phyloP scores from a whole-genome alignment of 495 filamentous ascomycete genomes.

The Cairneyella variabilis region DNA sequence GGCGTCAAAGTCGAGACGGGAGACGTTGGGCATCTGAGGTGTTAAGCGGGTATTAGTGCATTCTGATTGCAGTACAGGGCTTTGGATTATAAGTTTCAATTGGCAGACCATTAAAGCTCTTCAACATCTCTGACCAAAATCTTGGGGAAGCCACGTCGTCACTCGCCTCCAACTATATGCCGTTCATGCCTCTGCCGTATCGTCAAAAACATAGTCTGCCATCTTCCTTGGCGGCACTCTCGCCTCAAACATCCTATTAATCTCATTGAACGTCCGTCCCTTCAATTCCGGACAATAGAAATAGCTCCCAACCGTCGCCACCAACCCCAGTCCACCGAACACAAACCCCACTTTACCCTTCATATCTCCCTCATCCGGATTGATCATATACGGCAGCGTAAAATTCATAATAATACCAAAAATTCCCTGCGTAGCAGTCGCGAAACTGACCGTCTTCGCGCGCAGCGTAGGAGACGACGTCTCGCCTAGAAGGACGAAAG shows the following conservation, averaged over 20 bases:
- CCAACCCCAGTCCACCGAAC: conserved; percentile 51
- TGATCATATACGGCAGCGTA: conserved; percentile 64
- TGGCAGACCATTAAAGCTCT: too few relatives aligned
- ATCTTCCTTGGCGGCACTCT: conserved; percentile 37
- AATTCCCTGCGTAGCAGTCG: conserved; percentile 55
- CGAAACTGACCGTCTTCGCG: conserved; percentile 59
- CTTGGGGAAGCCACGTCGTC: too few relatives aligned
- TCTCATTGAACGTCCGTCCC: conserved; percentile 53
- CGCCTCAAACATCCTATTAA: conserved; percentile 42
- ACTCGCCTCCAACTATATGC: too few relatives aligned
- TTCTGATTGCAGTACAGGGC: too few relatives aligned
- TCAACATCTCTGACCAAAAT: too few relatives aligned
- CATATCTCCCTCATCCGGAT: conserved; percentile 59
- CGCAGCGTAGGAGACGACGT: conserved; percentile 34
- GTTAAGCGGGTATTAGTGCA: too few relatives aligned
- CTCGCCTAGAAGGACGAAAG: conserved; percentile 57
- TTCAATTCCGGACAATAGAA: conserved; percentile 44
- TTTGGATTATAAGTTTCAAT: too few relatives aligned
- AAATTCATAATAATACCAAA: conserved; percentile 59
- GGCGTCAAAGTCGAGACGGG: conserved; percentile 38
- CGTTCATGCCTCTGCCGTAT: too few relatives aligned
- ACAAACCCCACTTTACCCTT: conserved; percentile 66
- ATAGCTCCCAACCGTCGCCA: conserved; percentile 30
- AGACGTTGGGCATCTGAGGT: conserved; percentile 45
- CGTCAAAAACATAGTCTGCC: conserved; percentile 6